A percentile compares a stretch with the other conserved stretches of the same genome.
These are phyloP conservation scores for Heliamphora exappendiculata DNA, from an alignment of 148 eudicot species.

Conservation along the genomic window DNA sequence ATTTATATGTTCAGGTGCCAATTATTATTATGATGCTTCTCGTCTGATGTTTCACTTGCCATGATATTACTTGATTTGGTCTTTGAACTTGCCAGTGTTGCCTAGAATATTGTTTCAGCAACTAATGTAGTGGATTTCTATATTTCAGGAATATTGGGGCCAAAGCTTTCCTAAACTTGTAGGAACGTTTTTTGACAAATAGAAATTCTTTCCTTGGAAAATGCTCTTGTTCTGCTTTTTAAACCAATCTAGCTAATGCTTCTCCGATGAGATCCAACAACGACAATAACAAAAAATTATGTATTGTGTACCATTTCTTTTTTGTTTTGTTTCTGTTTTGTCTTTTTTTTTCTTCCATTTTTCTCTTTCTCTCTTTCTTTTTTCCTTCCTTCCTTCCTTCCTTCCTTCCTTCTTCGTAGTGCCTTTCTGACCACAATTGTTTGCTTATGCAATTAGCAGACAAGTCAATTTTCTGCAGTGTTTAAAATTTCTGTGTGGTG, in stretches of 20 bases:
- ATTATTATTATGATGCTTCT: neutral
- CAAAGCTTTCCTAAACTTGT: neutral
- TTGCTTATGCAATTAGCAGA: neutral
- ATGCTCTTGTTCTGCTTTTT: neutral
- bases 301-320: neutral
- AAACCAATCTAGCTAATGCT: conserved; percentile 1
- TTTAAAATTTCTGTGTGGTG: neutral
- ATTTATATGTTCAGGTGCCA: neutral
- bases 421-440: neutral
- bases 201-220: neutral
- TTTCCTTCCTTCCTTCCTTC: neutral
- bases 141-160: neutral
- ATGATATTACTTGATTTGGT: neutral
- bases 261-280: neutral
- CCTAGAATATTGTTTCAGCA: neutral
- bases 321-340: neutral
- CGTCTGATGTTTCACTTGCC: neutral
- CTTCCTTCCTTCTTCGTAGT: no score
- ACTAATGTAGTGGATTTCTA: neutral
- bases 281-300: neutral
- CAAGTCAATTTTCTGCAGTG: neutral
- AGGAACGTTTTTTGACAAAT: neutral
- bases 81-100: neutral
- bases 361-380: neutral
- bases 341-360: neutral